These are phyloP conservation scores for Xylaria intraflava DNA, from an alignment of 495 filamentous ascomycete genomes.

Conservation along the genomic window DNA sequence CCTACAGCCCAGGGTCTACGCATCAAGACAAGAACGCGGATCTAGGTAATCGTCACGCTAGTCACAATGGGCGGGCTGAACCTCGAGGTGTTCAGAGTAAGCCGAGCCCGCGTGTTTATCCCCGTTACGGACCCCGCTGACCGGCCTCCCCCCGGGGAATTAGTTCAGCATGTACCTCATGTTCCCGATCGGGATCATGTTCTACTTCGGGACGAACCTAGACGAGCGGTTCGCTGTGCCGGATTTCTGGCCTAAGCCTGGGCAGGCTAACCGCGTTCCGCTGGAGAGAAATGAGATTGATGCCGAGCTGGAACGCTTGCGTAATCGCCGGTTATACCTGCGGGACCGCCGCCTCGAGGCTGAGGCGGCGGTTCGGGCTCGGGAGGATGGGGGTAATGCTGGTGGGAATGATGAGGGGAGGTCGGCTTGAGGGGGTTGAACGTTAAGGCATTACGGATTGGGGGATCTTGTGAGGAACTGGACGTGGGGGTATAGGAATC, in stretches of 20 bases:
- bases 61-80: slow-evolving; percentile 73
- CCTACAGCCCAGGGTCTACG: neutral
- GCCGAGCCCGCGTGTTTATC: neutral
- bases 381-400: slow-evolving; percentile 21
- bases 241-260: slow-evolving; percentile 87
- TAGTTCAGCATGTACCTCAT: slow-evolving; percentile 98
- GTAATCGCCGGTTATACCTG: slow-evolving; percentile 50
- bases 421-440: neutral
- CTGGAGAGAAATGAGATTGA: slow-evolving; percentile 82
- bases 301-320: slow-evolving; percentile 67
- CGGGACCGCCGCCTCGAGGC: slow-evolving; percentile 55
- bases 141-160: neutral
- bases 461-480: neutral
- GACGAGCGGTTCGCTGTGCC: slow-evolving; percentile 81
- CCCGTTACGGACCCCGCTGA: neutral
- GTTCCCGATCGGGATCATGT: slow-evolving; percentile 98
- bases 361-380: slow-evolving; percentile 28
- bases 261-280: slow-evolving; percentile 82
- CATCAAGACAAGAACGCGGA: neutral
- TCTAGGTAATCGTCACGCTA: neutral
- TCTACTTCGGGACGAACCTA: slow-evolving; percentile 98
- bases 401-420: neutral
- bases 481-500: neutral
- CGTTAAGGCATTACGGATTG: neutral
- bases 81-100: slow-evolving; percentile 93